phyloP scores from a whole-genome alignment of 2,329 filamentous ascomycete species.

The Ophiostoma ips region DNA sequence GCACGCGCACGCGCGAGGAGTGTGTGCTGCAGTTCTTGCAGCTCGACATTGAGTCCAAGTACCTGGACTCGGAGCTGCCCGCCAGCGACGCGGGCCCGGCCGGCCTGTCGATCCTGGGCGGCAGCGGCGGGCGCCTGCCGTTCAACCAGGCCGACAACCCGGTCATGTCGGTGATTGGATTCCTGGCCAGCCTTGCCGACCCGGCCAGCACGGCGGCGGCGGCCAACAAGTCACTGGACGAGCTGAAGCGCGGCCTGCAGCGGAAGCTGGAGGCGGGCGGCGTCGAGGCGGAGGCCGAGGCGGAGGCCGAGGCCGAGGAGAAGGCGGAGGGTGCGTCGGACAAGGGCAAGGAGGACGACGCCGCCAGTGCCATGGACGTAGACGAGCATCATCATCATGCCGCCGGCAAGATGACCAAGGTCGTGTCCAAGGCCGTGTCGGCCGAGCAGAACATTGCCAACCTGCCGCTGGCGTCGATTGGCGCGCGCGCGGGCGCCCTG shows the following conservation, averaged over 20 bases:
- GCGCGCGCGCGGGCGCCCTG: conserved; percentile 72
- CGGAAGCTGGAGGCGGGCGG: conserved; percentile 54
- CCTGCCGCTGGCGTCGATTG: conserved; percentile 73
- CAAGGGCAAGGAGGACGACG: conserved; percentile 44
- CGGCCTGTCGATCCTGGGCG: conserved; percentile 52
- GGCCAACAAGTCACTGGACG: conserved; percentile 73
- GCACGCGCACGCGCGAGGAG: conserved; percentile 82
- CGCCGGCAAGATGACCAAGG: conserved; percentile 29
- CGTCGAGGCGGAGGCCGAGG: conserved; percentile 20
- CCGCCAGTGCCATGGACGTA: conserved; percentile 56
- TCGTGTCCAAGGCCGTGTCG: conserved; percentile 47
- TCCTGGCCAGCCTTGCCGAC: conserved; percentile 81
- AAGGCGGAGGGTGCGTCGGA: too few relatives aligned
- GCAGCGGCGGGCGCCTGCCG: conserved; percentile 66
- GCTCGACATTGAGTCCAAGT: conserved; percentile 94
- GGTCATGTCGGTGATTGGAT: conserved; percentile 89
- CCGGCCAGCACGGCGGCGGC: conserved; percentile 83
- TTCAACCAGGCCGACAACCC: conserved; percentile 92
- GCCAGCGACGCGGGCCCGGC: conserved; percentile 33
- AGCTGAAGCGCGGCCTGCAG: conserved; percentile 68
- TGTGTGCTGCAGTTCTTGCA: conserved; percentile 95
- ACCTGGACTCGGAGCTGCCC: conserved; percentile 61
- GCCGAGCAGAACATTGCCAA: conserved; percentile 39
- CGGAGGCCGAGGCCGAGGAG: conserved; percentile 32
- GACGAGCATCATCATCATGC: too few relatives aligned